A percentile compares a stretch with the other conserved stretches of the same genome.
Conservation (phyloP, 495 filamentous ascomycete species). For the Lophium mytilinum region DNA sequence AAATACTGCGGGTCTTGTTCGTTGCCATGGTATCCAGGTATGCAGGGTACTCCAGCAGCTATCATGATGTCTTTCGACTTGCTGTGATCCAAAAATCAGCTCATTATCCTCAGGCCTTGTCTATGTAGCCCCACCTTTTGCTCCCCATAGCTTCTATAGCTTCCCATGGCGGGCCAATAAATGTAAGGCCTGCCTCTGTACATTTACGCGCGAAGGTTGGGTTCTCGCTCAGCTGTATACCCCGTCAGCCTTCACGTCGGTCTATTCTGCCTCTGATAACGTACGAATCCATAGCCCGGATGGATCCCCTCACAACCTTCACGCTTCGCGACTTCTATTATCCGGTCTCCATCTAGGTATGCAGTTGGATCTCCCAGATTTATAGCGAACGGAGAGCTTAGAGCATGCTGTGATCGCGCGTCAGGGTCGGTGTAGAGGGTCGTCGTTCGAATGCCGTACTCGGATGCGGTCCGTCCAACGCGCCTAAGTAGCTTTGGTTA, state of each 20-base stretch:
- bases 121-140: constrained; percentile 53
- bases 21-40: constrained; percentile 87
- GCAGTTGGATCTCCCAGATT: constrained; percentile 73
- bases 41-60: constrained; percentile 84
- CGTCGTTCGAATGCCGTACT: constrained; percentile 86
- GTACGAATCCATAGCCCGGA: constrained; percentile 92
- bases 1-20: constrained; percentile 73
- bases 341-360: constrained; percentile 88
- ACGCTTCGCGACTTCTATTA: constrained; percentile 77
- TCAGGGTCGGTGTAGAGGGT: constrained; percentile 95
- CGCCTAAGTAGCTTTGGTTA: constrained; percentile 42
- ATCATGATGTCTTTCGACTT: constrained; percentile 93
- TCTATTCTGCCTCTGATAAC: constrained; percentile 15
- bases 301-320: constrained; percentile 85
- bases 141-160: constrained; percentile 98
- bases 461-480: constrained; percentile 75
- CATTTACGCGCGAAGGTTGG: constrained; percentile 82
- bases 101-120: constrained; percentile 14
- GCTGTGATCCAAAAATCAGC: constrained; percentile 30
- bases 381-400: constrained; percentile 70
- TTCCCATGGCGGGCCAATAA: constrained; percentile 85
- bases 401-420: constrained; percentile 76
- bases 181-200: constrained; percentile 81
- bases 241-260: not conserved
- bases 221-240: constrained; percentile 67